A percentile compares a stretch with the other conserved stretches of the same genome.
phyloP scores from a whole-genome alignment of 768 basidiomycete species.

The Pholiota conissans region DNA sequence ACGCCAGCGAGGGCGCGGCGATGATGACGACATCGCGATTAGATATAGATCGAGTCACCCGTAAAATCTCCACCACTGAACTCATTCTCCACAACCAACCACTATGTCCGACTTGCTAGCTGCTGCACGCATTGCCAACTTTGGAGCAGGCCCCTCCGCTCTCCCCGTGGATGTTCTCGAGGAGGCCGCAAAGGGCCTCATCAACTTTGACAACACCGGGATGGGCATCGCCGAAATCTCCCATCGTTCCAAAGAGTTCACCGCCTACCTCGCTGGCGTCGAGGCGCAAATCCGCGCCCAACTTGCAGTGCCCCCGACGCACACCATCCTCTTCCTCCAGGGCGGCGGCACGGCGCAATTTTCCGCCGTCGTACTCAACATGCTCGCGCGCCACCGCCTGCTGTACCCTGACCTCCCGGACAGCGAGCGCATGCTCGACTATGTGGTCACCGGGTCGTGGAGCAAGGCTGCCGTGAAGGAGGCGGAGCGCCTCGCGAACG shows the following conservation, averaged over 20 bases:
- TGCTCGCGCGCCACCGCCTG: slow-evolving; percentile 83
- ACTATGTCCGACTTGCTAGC: slow-evolving; percentile 7
- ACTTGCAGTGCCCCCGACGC: slow-evolving; percentile 79
- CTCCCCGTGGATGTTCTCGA: slow-evolving; percentile 85
- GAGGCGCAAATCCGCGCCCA: slow-evolving; percentile 71
- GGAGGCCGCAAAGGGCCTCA: slow-evolving; percentile 79
- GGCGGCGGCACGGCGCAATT: slow-evolving; percentile 94
- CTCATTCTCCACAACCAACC: not conserved
- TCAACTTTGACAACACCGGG: slow-evolving; percentile 89
- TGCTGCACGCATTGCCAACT: slow-evolving; percentile 68
- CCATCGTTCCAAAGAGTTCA: slow-evolving; percentile 91
- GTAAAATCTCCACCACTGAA: not conserved
- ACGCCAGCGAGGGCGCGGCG: not conserved
- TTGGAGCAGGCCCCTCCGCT: slow-evolving; percentile 93
- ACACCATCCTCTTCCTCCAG: slow-evolving; percentile 89
- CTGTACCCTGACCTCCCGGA: slow-evolving; percentile 59
- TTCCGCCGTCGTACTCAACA: slow-evolving; percentile 88
- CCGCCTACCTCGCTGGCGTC: slow-evolving; percentile 59
- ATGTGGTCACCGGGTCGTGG: slow-evolving; percentile 93
- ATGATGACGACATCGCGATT: slow-evolving; percentile 9
- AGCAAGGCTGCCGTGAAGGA: slow-evolving; percentile 85
- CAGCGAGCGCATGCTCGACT: slow-evolving; percentile 72
- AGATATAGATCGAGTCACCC: slow-evolving; percentile 7
- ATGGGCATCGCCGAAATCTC: slow-evolving; percentile 97
- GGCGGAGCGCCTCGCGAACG: slow-evolving; percentile 67